Evolutionary conservation across 2,329 filamentous ascomycete genomes (phyloP).

Genomic region (Fonsecaea multimorphosa): DNA sequence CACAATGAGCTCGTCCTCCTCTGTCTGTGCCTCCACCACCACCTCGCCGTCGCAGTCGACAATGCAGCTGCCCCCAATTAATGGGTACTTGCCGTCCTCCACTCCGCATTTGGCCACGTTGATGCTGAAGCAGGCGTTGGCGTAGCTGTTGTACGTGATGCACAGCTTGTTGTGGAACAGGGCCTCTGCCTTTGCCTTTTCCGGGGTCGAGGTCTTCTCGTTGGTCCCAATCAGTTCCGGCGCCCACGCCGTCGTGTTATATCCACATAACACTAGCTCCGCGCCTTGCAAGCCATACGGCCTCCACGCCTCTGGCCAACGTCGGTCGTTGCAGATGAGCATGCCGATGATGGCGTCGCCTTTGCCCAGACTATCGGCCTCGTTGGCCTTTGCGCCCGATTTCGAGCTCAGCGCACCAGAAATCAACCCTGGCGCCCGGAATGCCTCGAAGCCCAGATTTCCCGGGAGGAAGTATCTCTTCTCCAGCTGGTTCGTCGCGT

Average conservation of each 20-base stretch:
- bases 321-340: constrained; percentile 63
- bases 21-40: constrained; percentile 56
- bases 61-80: constrained; percentile 59
- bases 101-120: constrained; percentile 57
- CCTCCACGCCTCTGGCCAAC: constrained; percentile 62
- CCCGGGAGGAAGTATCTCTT: constrained; percentile 63
- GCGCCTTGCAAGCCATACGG: constrained; percentile 59
- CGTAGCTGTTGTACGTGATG: constrained; percentile 61
- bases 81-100: constrained; percentile 58
- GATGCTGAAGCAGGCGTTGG: constrained; percentile 60
- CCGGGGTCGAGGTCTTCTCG: constrained; percentile 49
- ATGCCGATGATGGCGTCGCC: constrained; percentile 61
- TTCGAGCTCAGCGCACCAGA: constrained; percentile 46
- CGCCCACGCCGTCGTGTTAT: constrained; percentile 59
- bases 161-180: constrained; percentile 60
- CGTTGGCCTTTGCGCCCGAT: constrained; percentile 33
- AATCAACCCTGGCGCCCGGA: constrained; percentile 58
- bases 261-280: constrained; percentile 58
- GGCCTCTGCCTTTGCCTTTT: constrained; percentile 56
- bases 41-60: constrained; percentile 57
- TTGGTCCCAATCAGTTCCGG: constrained; percentile 53
- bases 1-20: constrained; percentile 58
- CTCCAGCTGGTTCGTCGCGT: constrained; percentile 61
- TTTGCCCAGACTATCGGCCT: constrained; percentile 41
- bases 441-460: constrained; percentile 60